A percentile compares a stretch with the other conserved stretches of the same genome.
phyloP scores from a whole-genome alignment of 305 asterid species.

The Fraxinus sp. region DNA sequence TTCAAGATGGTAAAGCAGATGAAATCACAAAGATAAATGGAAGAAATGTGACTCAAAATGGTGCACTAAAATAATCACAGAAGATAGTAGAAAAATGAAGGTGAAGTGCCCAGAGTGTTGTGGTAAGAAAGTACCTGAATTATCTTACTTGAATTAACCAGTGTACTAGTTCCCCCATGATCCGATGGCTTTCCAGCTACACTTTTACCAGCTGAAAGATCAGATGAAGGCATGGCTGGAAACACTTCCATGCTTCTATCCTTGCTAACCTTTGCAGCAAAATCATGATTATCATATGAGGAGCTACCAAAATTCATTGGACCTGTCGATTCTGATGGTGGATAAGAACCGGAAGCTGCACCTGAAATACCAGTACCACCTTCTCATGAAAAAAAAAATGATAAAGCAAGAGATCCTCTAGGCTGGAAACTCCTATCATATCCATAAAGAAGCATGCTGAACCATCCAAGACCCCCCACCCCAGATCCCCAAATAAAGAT shows the following conservation, averaged over 20 bases:
- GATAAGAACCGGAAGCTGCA: conserved; percentile 58
- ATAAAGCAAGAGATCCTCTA: background rate
- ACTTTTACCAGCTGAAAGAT: conserved; percentile 56
- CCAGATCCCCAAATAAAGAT: background rate
- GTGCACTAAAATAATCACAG: conserved; percentile 2
- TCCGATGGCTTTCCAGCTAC: conserved; percentile 54
- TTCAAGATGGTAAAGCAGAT: background rate
- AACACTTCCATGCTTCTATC: conserved; percentile 63
- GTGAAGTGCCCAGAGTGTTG: conserved; percentile 10
- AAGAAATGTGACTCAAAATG: conserved; percentile 5
- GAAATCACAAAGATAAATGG: conserved; percentile 1
- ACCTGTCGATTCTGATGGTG: conserved; percentile 56
- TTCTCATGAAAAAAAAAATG: conserved; percentile 31
- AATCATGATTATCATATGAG: conserved; percentile 62
- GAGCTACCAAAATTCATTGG: conserved; percentile 71
- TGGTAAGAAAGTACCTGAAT: conserved; percentile 35
- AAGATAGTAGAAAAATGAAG: conserved; percentile 12
- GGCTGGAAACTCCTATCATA: background rate
- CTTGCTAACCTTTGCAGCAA: conserved; percentile 57
- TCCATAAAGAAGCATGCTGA: background rate
- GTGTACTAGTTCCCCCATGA: conserved; percentile 55
- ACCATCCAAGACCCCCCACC: background rate
- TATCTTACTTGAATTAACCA: conserved; percentile 52
- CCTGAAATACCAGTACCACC: conserved; percentile 60
- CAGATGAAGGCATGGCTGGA: conserved; percentile 46